A percentile compares a stretch with the other conserved stretches of the same genome.
Evolutionary conservation across 1,284 basidiomycete species (phyloP).

Genomic region (Ustilago bromivora): DNA sequence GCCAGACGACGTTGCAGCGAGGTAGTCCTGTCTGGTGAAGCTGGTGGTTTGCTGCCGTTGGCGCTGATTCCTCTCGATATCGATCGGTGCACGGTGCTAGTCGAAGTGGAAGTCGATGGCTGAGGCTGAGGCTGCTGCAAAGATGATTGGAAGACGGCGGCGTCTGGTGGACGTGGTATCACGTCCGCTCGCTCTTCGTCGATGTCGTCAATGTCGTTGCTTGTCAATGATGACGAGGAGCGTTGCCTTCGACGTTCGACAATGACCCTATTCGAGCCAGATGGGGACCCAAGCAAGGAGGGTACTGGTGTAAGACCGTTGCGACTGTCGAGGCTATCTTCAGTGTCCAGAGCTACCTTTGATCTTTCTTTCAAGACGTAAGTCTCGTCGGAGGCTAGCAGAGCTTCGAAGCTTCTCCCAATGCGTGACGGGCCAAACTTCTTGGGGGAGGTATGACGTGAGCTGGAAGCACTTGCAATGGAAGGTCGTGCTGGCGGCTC

Average conservation of each 20-base stretch:
- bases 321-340: constrained; percentile 12
- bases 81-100: constrained; percentile 6
- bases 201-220: constrained; percentile 16
- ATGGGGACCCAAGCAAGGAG: neutral
- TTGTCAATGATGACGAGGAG: constrained; percentile 18
- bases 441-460: constrained; percentile 22
- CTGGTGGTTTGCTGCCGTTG: constrained; percentile 14
- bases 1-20: constrained; percentile 27
- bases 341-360: constrained; percentile 29
- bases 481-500: constrained; percentile 14
- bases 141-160: constrained; percentile 18
- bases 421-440: constrained; percentile 35
- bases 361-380: constrained; percentile 46
- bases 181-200: constrained; percentile 23
- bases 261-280: constrained; percentile 30
- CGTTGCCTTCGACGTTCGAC: constrained; percentile 31
- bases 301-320: neutral
- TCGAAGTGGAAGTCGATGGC: constrained; percentile 3
- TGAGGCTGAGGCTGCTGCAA: constrained; percentile 7
- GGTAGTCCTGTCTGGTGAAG: constrained; percentile 46
- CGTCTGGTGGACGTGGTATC: constrained; percentile 29
- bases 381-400: constrained; percentile 56
- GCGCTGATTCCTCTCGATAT: neutral
- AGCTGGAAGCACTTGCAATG: constrained; percentile 13
- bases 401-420: constrained; percentile 50